These are phyloP conservation scores for Phlyctochytrium arcticum DNA, from an alignment of 192 early-diverging fungal genomes.

Conservation along the genomic window DNA sequence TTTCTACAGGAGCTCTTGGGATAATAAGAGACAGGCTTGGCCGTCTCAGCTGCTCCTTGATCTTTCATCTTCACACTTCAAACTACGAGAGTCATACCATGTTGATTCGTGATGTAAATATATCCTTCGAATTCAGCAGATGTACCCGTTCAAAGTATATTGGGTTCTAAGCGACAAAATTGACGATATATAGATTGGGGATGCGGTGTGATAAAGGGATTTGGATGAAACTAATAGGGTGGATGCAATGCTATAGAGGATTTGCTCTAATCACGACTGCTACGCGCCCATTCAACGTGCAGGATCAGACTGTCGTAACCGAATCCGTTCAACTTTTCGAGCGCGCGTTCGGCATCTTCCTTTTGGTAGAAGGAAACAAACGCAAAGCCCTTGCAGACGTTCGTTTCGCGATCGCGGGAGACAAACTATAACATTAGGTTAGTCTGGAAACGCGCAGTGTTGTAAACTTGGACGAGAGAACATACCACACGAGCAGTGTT, in stretches of 20 bases:
- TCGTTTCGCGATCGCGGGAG: constrained; percentile 78
- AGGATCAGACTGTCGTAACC: constrained; percentile 97
- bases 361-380: constrained; percentile 85
- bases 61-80: no score
- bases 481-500: constrained; percentile 66
- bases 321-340: constrained; percentile 85
- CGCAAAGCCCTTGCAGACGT: constrained; percentile 90
- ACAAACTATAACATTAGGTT: constrained; percentile 51
- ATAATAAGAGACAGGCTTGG: not conserved
- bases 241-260: no score
- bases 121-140: no score
- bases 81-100: no score
- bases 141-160: no score
- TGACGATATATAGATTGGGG: no score
- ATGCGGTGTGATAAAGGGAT: no score
- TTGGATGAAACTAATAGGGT: no score
- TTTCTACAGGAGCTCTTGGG: not conserved
- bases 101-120: no score
- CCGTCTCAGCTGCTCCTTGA: no score
- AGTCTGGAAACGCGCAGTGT: not conserved
- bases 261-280: constrained; percentile 28
- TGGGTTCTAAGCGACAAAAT: no score
- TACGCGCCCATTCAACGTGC: constrained; percentile 74
- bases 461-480: not conserved
- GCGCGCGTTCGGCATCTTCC: constrained; percentile 78